Conservation (phyloP, 2,329 filamentous ascomycete species). For the Cordyceps tenuipes region DNA sequence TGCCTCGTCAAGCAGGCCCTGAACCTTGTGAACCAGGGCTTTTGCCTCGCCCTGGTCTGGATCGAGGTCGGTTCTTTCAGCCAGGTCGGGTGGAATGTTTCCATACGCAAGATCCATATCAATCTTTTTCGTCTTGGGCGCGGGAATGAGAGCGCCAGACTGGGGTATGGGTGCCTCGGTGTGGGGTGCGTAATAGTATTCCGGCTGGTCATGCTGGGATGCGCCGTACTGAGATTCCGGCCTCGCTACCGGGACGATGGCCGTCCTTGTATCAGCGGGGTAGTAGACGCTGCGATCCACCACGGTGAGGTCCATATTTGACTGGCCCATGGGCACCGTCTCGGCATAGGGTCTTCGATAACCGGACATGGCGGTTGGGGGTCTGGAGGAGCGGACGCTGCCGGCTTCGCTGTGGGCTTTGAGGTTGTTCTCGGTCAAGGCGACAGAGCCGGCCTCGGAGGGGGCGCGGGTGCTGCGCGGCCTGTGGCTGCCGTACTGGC, state of each 20-base stretch:
- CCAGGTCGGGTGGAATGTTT: slow-evolving; percentile 63
- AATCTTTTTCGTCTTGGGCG: slow-evolving; percentile 41
- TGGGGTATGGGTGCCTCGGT: background rate
- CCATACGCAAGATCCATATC: slow-evolving; percentile 94
- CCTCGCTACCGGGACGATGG: slow-evolving; percentile 25
- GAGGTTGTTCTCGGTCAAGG: slow-evolving; percentile 44
- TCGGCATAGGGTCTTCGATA: slow-evolving; percentile 30
- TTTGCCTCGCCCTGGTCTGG: slow-evolving; percentile 40
- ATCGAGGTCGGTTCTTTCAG: slow-evolving; percentile 39
- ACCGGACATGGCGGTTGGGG: slow-evolving; percentile 35
- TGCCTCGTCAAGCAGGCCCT: slow-evolving; percentile 73
- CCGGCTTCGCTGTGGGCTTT: slow-evolving; percentile 46
- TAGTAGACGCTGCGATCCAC: slow-evolving; percentile 19
- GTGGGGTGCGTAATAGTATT: background rate
- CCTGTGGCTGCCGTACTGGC: slow-evolving; percentile 16
- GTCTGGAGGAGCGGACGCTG: slow-evolving; percentile 36
- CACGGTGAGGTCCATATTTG: slow-evolving; percentile 22
- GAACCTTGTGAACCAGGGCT: slow-evolving; percentile 63
- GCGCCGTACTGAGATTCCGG: slow-evolving; percentile 29
- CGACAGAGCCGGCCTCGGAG: background rate
- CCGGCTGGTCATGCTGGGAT: slow-evolving; percentile 9
- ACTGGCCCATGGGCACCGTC: slow-evolving; percentile 32
- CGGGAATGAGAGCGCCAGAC: slow-evolving; percentile 2
- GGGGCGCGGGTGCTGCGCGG: slow-evolving; percentile 18
- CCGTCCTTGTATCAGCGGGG: slow-evolving; percentile 13